Percentiles rank a stretch among this genome's conserved stretches.
These are phyloP conservation scores for Entelexis paramagnoliae DNA, from an alignment of 1,139 yeast genomes.

Conservation along the genomic window DNA sequence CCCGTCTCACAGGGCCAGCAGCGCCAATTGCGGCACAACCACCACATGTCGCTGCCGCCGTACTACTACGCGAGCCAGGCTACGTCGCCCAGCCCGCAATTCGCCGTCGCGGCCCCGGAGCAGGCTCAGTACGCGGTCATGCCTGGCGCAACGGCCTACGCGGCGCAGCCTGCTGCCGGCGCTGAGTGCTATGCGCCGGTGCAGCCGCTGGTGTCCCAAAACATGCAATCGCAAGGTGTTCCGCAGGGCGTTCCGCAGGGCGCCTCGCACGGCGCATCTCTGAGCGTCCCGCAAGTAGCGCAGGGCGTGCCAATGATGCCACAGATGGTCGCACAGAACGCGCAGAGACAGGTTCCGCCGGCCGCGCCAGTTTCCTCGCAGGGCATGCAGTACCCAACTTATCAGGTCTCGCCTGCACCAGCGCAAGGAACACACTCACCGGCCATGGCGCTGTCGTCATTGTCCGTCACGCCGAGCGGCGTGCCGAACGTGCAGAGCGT, in stretches of 20 bases:
- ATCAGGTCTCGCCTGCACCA: not conserved
- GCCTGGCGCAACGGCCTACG: not conserved
- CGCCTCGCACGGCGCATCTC: not conserved
- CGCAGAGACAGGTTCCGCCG: no score
- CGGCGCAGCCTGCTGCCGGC: not conserved
- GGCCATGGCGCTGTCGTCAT: not conserved
- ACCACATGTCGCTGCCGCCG: constrained; percentile 17
- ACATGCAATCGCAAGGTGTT: not conserved
- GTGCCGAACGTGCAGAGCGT: not conserved
- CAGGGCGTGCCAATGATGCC: not conserved
- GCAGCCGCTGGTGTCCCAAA: not conserved
- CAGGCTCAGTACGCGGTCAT: not conserved
- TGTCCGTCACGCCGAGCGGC: not conserved
- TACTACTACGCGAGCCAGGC: constrained; percentile 9
- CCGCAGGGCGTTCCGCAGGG: not conserved
- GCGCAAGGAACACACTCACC: not conserved
- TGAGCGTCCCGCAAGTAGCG: not conserved
- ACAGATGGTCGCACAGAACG: not conserved
- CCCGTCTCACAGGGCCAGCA: constrained; percentile 7
- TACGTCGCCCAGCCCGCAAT: constrained; percentile 4
- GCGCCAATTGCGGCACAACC: constrained; percentile 11
- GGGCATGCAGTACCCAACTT: not conserved
- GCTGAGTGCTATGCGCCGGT: not conserved
- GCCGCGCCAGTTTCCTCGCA: not conserved
- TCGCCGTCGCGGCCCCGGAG: not conserved